phyloP scores from a whole-genome alignment of 352 stramenopile genomes.

The Phytophthora macrochlamydospora region DNA sequence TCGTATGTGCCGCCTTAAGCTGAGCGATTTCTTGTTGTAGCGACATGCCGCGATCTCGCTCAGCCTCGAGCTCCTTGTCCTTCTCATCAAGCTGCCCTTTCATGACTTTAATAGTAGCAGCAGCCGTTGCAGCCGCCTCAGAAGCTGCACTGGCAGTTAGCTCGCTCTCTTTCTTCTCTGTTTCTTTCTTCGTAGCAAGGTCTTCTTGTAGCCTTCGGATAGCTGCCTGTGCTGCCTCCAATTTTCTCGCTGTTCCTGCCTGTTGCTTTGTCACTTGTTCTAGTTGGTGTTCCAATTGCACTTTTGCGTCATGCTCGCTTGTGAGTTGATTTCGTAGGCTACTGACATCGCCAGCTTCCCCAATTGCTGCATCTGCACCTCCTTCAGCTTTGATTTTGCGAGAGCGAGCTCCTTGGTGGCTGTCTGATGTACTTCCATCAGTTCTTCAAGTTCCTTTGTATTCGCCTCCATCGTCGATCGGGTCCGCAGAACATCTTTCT shows the following conservation, averaged over 20 bases:
- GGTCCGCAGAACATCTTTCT: conserved; percentile 35
- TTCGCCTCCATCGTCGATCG: conserved; percentile 25
- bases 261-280: conserved; percentile 29
- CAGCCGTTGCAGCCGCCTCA: conserved; percentile 19
- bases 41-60: conserved; percentile 11
- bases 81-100: conserved; percentile 25
- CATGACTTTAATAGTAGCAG: conserved; percentile 27
- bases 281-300: conserved; percentile 29
- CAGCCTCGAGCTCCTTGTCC: conserved; percentile 28
- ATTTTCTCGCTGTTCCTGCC: conserved; percentile 22
- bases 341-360: conserved; percentile 17
- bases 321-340: conserved; percentile 24
- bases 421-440: conserved; percentile 24
- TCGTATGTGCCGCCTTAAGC: conserved; percentile 18
- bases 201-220: conserved; percentile 42
- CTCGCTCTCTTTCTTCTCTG: conserved; percentile 21
- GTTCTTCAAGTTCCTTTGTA: conserved; percentile 19
- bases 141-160: conserved; percentile 23
- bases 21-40: conserved; percentile 35
- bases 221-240: conserved; percentile 35
- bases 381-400: conserved; percentile 29
- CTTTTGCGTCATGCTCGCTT: conserved; percentile 26
- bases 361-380: conserved; percentile 20
- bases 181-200: conserved; percentile 25
- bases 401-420: conserved; percentile 29